phyloP scores from a whole-genome alignment of 2,329 filamentous ascomycete species.

The Rhytidhysteron rufulum region DNA sequence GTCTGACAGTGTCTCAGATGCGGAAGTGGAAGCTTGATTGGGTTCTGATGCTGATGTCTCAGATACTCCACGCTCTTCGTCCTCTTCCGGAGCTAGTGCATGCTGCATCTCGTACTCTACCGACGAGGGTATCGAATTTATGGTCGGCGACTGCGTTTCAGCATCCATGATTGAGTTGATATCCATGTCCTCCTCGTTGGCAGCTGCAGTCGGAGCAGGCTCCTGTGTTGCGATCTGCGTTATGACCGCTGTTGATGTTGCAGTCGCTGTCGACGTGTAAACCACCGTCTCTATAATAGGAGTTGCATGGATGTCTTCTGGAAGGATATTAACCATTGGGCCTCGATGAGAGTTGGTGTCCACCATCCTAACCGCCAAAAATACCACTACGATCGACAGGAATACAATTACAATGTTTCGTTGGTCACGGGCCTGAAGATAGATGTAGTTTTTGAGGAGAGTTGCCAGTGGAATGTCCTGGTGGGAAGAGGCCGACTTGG shows the following conservation, averaged over 20 bases:
- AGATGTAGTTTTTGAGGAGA: conserved; percentile 52
- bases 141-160: background rate
- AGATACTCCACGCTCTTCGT: background rate
- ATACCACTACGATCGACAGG: conserved; percentile 42
- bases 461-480: conserved; percentile 50
- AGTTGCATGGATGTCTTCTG: no score
- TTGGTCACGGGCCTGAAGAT: conserved; percentile 49
- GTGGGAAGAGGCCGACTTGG: conserved; percentile 7
- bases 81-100: no score
- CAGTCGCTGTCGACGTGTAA: background rate
- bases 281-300: no score
- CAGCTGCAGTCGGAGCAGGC: background rate
- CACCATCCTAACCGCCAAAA: conserved; percentile 31
- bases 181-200: background rate
- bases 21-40: background rate
- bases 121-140: background rate
- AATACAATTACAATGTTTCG: conserved; percentile 51
- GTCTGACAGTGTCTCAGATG: background rate
- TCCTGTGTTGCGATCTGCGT: background rate
- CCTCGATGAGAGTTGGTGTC: no score
- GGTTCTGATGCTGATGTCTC: background rate
- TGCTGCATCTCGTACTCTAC: no score
- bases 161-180: background rate
- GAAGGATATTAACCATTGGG: no score
- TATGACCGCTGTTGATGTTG: background rate